Evolutionary conservation across 1,284 basidiomycete genomes (phyloP), one percentile per base, ranked within the genome.

Genomic region (Ustilago trichophora): DNA sequence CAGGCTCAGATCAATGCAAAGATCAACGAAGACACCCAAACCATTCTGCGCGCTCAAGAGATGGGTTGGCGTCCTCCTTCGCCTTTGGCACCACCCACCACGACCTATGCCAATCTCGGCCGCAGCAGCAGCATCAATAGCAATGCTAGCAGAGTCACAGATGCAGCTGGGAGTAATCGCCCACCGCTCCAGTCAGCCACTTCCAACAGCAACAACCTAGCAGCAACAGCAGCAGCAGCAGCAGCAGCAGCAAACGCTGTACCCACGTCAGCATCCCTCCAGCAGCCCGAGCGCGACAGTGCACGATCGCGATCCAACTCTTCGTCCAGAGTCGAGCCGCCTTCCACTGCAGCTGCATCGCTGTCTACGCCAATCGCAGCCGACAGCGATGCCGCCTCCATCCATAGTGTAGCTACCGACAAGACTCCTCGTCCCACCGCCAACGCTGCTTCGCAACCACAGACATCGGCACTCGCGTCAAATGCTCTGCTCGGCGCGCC

Each of bases 31-130:
- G 57, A 75, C 31, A 58, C 52, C 0, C 58, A 73, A 46, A 54
- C 57, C 21, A 63, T 62, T 18, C 44, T 62, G 9, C 60, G 62
- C 7, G 68, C 68, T 3, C 68, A 74, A 43, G 62, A 76, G 44
- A 49, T 74, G 53, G 73, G 72, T 5, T 75, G 73, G 73, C 47
- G 47, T 38, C 73, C 73, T 8, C 73, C 73, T 15, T 64, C 66
- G 16, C 42, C 66, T 0, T 16, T 52, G 13, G 46, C 55, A 6
- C 37, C 54, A 4, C 59, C 50, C 12, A 11, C 38, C 13, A 22
- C 50, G 31, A 43, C 15, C 33, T 26, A 42, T 16, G 37, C 36
- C 46, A 50, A 69, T 18, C 52, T 64, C 8, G 56, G 40, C 19
- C 55, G 56, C 41, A 59, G 48, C 52, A 59, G n/a, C 41, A 62